Percentiles rank a stretch among this genome's conserved stretches.
phyloP scores from a whole-genome alignment of 208 protist genomes.

The Strigomonas culicis region DNA sequence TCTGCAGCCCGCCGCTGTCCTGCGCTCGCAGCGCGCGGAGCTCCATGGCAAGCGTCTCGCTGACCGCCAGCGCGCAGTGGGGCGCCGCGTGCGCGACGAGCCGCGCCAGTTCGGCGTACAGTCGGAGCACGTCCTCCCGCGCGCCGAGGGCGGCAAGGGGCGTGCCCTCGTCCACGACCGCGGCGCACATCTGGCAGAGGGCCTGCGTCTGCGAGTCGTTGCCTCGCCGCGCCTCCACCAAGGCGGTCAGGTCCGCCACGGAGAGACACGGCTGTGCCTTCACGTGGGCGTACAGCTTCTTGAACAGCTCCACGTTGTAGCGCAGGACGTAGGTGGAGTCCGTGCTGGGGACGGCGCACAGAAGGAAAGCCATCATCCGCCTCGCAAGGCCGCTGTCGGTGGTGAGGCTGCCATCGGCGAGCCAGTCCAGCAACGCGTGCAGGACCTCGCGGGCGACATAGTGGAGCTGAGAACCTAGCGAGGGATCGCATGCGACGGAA shows the following conservation, averaged over 20 bases:
- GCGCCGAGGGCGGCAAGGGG: conserved; percentile 17
- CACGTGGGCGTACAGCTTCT: conserved; percentile 43
- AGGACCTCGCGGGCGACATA: conserved; percentile 80
- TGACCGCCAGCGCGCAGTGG: conserved; percentile 25
- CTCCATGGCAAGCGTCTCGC: conserved; percentile 59
- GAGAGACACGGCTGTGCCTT: neutral
- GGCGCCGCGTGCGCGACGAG: conserved; percentile 1
- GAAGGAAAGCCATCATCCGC: conserved; percentile 22
- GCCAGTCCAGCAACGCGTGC: conserved; percentile 45
- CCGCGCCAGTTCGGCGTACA: conserved; percentile 17
- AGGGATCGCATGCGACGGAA: conserved; percentile 17
- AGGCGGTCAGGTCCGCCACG: neutral
- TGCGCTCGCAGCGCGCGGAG: conserved; percentile 17
- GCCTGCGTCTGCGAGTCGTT: neutral
- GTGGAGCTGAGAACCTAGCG: conserved; percentile 42
- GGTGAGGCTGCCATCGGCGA: neutral
- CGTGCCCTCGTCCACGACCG: conserved; percentile 39
- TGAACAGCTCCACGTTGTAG: conserved; percentile 70
- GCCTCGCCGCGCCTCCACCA: neutral
- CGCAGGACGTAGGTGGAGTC: conserved; percentile 29
- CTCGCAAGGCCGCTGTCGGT: neutral
- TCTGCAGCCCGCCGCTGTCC: neutral
- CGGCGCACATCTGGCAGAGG: conserved; percentile 25
- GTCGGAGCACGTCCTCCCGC: conserved; percentile 22
- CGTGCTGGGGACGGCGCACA: conserved; percentile 21